phyloP scores from a whole-genome alignment of 805 yeast species.

The Cyberlindnera petersonii region DNA sequence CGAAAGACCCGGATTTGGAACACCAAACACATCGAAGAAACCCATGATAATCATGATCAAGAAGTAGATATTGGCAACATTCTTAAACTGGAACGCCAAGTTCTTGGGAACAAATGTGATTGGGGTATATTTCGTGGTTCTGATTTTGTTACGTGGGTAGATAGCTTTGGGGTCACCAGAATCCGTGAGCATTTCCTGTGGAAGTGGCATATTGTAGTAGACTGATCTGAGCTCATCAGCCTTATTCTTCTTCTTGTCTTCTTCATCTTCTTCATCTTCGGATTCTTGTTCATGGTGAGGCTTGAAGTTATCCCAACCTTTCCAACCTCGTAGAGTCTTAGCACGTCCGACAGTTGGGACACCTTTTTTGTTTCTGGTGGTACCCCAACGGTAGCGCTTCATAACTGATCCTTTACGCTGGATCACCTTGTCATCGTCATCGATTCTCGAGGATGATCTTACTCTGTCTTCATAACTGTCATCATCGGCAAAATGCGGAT shows the following conservation, averaged over 20 bases:
- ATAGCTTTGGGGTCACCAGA: conserved; percentile 53
- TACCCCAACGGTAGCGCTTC: conserved; percentile 87
- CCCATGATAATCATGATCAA: conserved; percentile 76
- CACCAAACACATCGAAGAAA: conserved; percentile 72
- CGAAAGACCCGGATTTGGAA: conserved; percentile 68
- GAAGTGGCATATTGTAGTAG: conserved; percentile 57
- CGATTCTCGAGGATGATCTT: neutral
- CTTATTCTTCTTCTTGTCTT: conserved; percentile 32
- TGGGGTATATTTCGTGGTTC: conserved; percentile 96
- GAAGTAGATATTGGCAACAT: conserved; percentile 89
- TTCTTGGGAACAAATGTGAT: conserved; percentile 84
- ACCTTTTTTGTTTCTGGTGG: conserved; percentile 73
- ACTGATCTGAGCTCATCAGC: conserved; percentile 44
- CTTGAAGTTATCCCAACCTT: conserved; percentile 26
- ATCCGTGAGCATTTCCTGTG: conserved; percentile 54
- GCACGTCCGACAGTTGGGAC: conserved; percentile 57
- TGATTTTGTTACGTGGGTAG: conserved; percentile 87
- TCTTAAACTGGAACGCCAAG: conserved; percentile 70
- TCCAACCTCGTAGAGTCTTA: conserved; percentile 54
- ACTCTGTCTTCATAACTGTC: conserved; percentile 10
- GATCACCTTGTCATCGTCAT: conserved; percentile 12
- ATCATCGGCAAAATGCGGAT: conserved; percentile 25
- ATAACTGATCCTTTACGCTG: conserved; percentile 47
- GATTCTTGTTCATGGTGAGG: conserved; percentile 30
- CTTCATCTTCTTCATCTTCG: conserved; percentile 31